A percentile compares a stretch with the other conserved stretches of the same genome.
Conservation (phyloP, 2,329 filamentous ascomycete genomes). For the Fusarium algeriense region DNA sequence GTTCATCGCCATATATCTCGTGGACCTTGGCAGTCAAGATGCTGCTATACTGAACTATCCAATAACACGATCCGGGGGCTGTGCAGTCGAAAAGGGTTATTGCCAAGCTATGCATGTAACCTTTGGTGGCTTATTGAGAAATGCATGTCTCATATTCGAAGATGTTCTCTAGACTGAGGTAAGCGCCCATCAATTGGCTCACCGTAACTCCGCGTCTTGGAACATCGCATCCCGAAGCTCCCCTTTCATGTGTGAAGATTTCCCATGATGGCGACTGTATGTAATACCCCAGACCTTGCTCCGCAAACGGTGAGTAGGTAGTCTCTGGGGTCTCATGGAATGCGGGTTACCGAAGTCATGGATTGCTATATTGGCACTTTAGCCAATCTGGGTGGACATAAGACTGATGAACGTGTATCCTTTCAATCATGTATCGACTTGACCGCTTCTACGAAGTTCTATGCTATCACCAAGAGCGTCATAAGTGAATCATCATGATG, state of each 20-base stretch:
- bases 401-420: background rate
- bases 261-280: background rate
- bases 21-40: too few species aligned
- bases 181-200: background rate
- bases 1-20: background rate
- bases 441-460: background rate
- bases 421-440: background rate
- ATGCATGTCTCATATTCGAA: background rate
- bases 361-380: background rate
- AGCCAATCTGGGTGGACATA: accelerated
- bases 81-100: background rate
- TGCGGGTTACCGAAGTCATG: background rate
- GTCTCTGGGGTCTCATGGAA: background rate
- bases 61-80: background rate
- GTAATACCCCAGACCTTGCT: background rate
- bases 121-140: background rate
- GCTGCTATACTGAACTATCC: too few species aligned
- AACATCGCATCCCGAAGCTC: background rate
- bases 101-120: conserved; percentile 10
- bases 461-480: background rate
- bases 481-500: background rate
- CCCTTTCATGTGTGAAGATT: background rate
- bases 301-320: background rate
- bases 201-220: background rate
- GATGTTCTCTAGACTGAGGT: background rate